Evolutionary conservation across 176 grass and related monocot genomes (phyloP).

Genomic region (Panicum miliaceum): DNA sequence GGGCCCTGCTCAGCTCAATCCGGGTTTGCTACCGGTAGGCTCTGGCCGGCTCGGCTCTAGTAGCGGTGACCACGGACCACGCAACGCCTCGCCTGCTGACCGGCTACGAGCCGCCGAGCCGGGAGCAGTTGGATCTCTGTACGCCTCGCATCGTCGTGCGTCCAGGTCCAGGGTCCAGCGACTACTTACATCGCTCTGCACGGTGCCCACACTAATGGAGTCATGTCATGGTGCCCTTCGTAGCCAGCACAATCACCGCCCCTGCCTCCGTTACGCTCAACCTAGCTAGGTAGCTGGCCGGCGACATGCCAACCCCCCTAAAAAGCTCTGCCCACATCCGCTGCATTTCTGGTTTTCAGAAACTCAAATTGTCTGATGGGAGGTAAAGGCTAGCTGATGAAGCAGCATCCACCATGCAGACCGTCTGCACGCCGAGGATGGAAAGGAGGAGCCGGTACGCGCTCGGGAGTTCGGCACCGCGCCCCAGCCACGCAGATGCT

Average conservation of each 20-base stretch:
- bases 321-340: not conserved
- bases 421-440: not conserved
- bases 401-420: not conserved
- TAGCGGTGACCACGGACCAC: slow-evolving; percentile 21
- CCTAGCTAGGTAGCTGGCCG: not conserved
- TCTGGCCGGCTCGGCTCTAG: not conserved
- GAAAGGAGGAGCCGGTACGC: not conserved
- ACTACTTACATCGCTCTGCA: slow-evolving; percentile 1
- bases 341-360: not conserved
- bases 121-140: not conserved
- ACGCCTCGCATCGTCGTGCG: not conserved
- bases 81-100: not conserved
- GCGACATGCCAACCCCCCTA: not conserved
- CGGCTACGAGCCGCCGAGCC: not conserved
- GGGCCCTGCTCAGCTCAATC: not conserved
- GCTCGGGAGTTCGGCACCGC: not conserved
- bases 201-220: slow-evolving; percentile 30
- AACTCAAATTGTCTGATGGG: not conserved
- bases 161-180: not conserved
- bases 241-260: not conserved
- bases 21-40: not conserved
- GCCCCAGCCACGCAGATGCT: not conserved
- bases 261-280: not conserved
- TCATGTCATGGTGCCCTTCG: not conserved
- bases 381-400: not conserved